Evolutionary conservation across 108 stramenopile genomes (phyloP), one percentile per base, ranked within the genome.

Genomic region (Nitzschia inconspicua): DNA sequence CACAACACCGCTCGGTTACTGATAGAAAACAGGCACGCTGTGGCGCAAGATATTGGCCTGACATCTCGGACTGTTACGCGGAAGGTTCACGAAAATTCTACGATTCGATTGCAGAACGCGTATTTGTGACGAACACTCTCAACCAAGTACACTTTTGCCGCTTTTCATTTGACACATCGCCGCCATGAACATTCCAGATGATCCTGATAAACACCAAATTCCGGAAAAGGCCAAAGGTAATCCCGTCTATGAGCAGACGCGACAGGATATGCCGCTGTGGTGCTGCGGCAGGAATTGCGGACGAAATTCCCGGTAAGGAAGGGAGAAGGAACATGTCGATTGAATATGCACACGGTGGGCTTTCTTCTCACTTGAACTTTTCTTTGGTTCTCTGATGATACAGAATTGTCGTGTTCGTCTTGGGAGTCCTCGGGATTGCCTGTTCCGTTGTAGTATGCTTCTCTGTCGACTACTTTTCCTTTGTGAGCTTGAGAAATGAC

Each of bases 211-310:
- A 32, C 10, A 13, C 10, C 35, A 62, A 3, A 44, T 72, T 24
- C 70, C 70, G 1, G 62, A 63, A 10, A 25, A 63, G 36, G 70
- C 70, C 31, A 44, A 42, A 41, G 70, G 70, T 25, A 72, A 72
- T 52, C 70, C 70, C 28, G 70, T 64, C 50, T 72, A 72, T 59
- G 70, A 72, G 42, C 70, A 72, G 55, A 72, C 70, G 0, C 46
- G 60, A 10, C 54, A 72, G 70, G 70, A 72, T 47, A 72, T 72
- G 70, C 70, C 70, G 10, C 36, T 72, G 22, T 72, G 62, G 63
- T 72, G 70, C 44, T 72, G 70, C 44, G 70, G 63, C 14, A 63
- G 40, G 27, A 72, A 72, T 31, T 72, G 70, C 37, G 70, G 63
- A 19, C 55, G 70, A 30, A 72, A 72, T 28, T 44, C 70, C 23